Evolutionary conservation across 345 rosid species (phyloP).

Genomic region (Hypericum androsaemum): DNA sequence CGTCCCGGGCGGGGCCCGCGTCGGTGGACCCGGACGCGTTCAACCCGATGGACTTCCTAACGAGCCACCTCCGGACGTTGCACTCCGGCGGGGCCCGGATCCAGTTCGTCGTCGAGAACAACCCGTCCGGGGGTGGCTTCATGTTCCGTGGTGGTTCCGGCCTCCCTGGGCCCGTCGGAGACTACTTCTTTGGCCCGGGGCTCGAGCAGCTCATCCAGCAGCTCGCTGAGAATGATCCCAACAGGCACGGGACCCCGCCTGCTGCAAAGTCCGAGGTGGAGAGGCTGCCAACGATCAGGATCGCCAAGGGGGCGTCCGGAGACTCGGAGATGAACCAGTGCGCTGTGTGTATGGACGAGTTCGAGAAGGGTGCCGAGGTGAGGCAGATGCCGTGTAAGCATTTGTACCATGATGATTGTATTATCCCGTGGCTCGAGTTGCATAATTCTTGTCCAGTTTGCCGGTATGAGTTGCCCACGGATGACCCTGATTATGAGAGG

Average conservation of each 20-base stretch:
- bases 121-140: constrained; percentile 19
- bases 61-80: constrained; percentile 24
- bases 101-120: constrained; percentile 34
- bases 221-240: constrained; percentile 43
- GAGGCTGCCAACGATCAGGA: constrained; percentile 22
- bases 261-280: constrained; percentile 34
- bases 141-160: constrained; percentile 20
- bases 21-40: constrained; percentile 10
- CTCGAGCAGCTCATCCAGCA: constrained; percentile 43
- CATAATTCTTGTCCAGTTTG: constrained; percentile 46
- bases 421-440: constrained; percentile 38
- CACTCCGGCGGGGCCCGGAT: constrained; percentile 33
- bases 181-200: constrained; percentile 39
- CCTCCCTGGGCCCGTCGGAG: constrained; percentile 26
- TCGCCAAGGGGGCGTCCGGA: constrained; percentile 19
- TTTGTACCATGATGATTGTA: constrained; percentile 30
- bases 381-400: constrained; percentile 49
- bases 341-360: constrained; percentile 39
- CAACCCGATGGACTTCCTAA: constrained; percentile 30
- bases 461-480: constrained; percentile 44
- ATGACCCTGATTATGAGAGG: constrained; percentile 34
- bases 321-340: constrained; percentile 44
- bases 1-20: neutral
- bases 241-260: constrained; percentile 36
- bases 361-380: constrained; percentile 30